A percentile compares a stretch with the other conserved stretches of the same genome.
Evolutionary conservation across 2,329 filamentous ascomycete genomes (phyloP).

Genomic region (Cytospora schulzeri): DNA sequence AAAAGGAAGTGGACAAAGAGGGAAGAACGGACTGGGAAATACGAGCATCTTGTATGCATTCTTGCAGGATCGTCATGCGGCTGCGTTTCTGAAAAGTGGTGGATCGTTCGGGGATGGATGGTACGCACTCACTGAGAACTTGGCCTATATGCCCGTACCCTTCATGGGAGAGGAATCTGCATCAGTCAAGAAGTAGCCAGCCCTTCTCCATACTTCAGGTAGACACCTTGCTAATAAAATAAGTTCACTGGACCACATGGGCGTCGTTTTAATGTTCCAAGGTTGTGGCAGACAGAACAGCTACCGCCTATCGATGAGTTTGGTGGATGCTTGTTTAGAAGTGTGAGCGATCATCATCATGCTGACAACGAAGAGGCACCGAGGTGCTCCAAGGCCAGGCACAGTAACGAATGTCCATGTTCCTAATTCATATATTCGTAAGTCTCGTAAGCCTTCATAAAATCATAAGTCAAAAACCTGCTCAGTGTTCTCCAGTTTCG

Average conservation of each 20-base stretch:
- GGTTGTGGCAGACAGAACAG: not conserved
- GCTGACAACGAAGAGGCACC: not conserved
- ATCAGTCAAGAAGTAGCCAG: not conserved
- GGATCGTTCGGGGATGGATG: not conserved
- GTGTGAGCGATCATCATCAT: not conserved
- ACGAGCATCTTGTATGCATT: not conserved
- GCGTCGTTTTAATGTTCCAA: not conserved
- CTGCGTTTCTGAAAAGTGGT: not conserved
- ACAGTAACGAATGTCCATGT: not conserved
- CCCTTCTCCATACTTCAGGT: not conserved
- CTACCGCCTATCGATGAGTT: not conserved
- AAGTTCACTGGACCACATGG: not conserved
- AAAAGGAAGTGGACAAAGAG: constrained; percentile 6
- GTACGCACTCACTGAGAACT: not conserved
- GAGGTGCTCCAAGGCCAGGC: not conserved
- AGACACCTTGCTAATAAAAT: not conserved
- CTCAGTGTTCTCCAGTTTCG: not conserved
- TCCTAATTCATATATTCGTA: not conserved
- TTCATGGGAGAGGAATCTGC: not conserved
- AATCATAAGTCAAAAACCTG: constrained; percentile 8
- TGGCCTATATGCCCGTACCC: not conserved
- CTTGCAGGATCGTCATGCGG: not conserved
- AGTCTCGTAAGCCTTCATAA: not conserved
- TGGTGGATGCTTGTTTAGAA: not conserved
- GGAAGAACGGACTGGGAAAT: constrained; percentile 24